Evolutionary conservation across 2,329 filamentous ascomycete genomes (phyloP), one percentile per base, ranked within the genome.

Genomic region (Apiospora phragmitis): DNA sequence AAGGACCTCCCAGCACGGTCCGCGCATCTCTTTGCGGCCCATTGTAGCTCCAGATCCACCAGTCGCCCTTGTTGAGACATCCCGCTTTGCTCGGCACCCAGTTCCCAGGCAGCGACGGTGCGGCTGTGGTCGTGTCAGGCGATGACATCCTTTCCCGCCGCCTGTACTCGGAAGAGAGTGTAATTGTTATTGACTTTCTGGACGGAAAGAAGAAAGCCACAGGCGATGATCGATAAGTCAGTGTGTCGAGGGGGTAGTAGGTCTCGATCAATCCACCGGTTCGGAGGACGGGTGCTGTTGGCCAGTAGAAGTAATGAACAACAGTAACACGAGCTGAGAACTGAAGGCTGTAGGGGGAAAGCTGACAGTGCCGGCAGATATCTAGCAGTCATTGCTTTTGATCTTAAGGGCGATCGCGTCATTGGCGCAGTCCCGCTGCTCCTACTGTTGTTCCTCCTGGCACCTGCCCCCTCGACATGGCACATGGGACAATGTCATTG

Each of bases 1-100:
- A 72, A 26, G 76, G 75, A 1, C 75, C 75, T 9, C 76, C 75
- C 12, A 77, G 68, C 3, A 76, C 75, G 7, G 76, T 77, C 8
- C 73, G 71, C 18, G 69, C 71, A 59, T 76, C 74, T 1, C 9
- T n/a, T 11, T 21, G 12, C 18, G 14, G 45, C 1, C 47, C 6
- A 16, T 59, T 18, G 4, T n/a, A 75, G 29, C 73, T 70, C 73
- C 74, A 77, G 47, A 78, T 71, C 75, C 74, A 79, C 55, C 71
- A 73, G 47, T 77, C 76, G 1, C 45, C 32, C 41, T 38, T 35
- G 8, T 62, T 35, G 55, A 67, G 65, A 8, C 65, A 67, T 12
- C 65, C 65, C 11, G 42, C 26, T 24, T 35, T 43, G 45, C 42
- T 41, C 18, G 55, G 55, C 3, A 35, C 5, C 42, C 42, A 67